These are phyloP conservation scores for Acephala macrosclerotiorum DNA, from an alignment of 2,329 filamentous ascomycete species.

Conservation along the genomic window DNA sequence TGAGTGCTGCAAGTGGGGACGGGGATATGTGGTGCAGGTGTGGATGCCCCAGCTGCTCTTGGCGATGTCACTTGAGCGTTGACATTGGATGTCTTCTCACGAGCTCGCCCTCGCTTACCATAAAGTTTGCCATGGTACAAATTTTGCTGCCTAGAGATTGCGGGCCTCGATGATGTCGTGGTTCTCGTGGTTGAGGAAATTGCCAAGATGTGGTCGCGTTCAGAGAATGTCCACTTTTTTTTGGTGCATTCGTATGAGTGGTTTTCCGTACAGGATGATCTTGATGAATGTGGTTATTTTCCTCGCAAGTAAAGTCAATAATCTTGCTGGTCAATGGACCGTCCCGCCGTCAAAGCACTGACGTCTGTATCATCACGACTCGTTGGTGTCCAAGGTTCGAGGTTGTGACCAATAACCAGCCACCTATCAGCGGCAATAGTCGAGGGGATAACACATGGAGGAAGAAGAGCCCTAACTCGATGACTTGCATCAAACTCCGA, in stretches of 20 bases:
- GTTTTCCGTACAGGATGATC: not conserved
- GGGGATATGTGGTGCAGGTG: not conserved
- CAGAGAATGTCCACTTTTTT: not conserved
- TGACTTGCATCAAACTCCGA: not conserved
- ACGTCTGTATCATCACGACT: too few species aligned
- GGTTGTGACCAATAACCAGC: too few species aligned
- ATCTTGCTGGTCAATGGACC: too few species aligned
- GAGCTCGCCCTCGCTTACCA: not conserved
- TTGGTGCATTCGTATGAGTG: not conserved
- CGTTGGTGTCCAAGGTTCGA: too few species aligned
- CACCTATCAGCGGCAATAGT: too few species aligned
- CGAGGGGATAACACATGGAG: not conserved
- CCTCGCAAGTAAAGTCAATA: not conserved
- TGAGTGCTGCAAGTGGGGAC: not conserved
- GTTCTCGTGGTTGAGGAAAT: not conserved
- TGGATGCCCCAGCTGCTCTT: not conserved
- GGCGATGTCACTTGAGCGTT: constrained; percentile 1
- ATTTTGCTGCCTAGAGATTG: not conserved
- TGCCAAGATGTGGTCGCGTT: not conserved
- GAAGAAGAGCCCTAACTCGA: not conserved
- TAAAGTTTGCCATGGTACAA: not conserved
- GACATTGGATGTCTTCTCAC: not conserved
- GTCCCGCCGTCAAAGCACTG: too few species aligned
- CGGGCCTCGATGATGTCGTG: not conserved
- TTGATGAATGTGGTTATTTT: not conserved